Evolutionary conservation across 768 basidiomycete species (phyloP), one percentile per base, ranked within the genome.

Genomic region (Kwoniella europaea): DNA sequence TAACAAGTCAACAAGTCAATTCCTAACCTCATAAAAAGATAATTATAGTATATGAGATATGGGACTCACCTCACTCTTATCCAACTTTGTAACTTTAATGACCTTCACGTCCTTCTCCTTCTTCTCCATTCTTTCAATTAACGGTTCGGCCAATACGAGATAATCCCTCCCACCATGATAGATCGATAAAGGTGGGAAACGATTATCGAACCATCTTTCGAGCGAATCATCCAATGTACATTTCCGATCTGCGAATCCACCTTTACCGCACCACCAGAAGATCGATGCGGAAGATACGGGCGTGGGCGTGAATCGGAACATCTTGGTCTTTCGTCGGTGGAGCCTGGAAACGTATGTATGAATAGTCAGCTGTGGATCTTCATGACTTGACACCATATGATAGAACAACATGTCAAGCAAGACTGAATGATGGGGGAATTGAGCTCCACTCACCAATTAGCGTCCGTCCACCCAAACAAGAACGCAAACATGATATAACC

Each of bases 231-330:
- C 84, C 66, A 86, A 73, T 2, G 80, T 83, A 63, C 86, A 86
- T 71, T 84, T 81, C 24, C 85, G 83, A 61, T 83, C 76, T 0
- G 85, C 85, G 71, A 85, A 86, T 0, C 86, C 87, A 64, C 85
- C 84, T 67, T 84, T 83, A 13, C 86, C 86, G 46, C 86, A 86
- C 86, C 86, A 87, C 84, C 82, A 85, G 71, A 85, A 85, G 73
- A 85, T 84, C 29, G 71, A 73, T 9, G 84, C 86, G 13, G 76
- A 85, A 58, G 81, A 83, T 35, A 87, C 87, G 50, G 87, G 86
- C 4, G 85, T 84, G 0, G 87, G 87, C 3, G 86, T 87, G 82
- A 87, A 87, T 15, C 86, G 71, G 82, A 87, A 87, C 85, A 86
- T 86, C 73, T 87, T 87, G 29, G 84, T 82, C 69, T 87, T 87